These are phyloP conservation scores for Calonectria ilicicola DNA, from an alignment of 2,329 filamentous ascomycete species.

Conservation along the genomic window DNA sequence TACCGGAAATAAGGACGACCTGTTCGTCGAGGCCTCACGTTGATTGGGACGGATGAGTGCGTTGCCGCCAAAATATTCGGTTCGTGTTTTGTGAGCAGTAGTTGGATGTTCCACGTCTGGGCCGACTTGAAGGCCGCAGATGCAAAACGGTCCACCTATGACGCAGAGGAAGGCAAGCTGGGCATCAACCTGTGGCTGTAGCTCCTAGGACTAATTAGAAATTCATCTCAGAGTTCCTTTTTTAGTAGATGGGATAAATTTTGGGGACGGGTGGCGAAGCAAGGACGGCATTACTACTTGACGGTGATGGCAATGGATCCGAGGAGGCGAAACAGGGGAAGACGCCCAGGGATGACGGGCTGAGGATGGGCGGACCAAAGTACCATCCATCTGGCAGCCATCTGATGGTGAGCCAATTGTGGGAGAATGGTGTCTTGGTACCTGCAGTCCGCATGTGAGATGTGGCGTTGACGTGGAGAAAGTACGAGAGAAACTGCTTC, in stretches of 20 bases:
- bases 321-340: slow-evolving; percentile 17
- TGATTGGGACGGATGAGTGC: slow-evolving; percentile 8
- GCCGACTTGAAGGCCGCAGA: slow-evolving; percentile 6
- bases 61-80: not conserved
- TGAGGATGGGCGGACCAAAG: not conserved
- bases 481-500: slow-evolving; percentile 3
- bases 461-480: not conserved
- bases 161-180: not conserved
- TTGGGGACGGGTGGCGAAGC: slow-evolving; percentile 9
- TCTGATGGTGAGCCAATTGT: not conserved
- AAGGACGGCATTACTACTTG: not conserved
- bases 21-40: slow-evolving; percentile 3
- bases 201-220: slow-evolving; percentile 6
- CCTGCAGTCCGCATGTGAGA: not conserved
- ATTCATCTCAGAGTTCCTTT: not conserved
- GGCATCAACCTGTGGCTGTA: not conserved
- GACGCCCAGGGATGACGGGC: not conserved
- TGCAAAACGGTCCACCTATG: not conserved
- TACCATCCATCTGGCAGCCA: not conserved
- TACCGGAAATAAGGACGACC: not conserved
- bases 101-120: slow-evolving; percentile 11
- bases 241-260: not conserved
- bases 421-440: not conserved
- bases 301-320: not conserved
- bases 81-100: not conserved